Conservation (phyloP, 352 stramenopile genomes). For the Phytophthora pisi region DNA sequence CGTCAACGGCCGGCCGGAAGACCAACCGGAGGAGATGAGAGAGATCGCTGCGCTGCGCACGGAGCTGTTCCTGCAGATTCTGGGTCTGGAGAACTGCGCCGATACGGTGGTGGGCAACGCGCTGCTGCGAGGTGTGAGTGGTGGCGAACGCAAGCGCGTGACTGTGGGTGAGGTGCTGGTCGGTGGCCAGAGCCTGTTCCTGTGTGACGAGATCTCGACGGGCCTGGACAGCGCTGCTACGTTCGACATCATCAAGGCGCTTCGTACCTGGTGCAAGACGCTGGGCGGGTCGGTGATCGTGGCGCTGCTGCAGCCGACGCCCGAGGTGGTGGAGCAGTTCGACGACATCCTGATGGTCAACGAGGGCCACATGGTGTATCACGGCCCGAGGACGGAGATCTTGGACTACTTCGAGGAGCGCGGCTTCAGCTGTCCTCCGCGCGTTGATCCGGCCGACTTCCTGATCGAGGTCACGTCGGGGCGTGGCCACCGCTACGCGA, state of each 20-base stretch:
- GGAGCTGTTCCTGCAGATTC: constrained; percentile 74
- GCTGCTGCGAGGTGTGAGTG: constrained; percentile 86
- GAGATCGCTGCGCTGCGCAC: constrained; percentile 71
- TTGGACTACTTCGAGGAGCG: constrained; percentile 85
- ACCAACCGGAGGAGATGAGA: constrained; percentile 75
- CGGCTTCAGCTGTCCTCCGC: constrained; percentile 74
- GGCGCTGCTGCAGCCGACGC: constrained; percentile 54
- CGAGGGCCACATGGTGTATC: constrained; percentile 93
- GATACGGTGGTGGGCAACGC: constrained; percentile 94
- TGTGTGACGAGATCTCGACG: constrained; percentile 82
- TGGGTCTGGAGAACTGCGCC: constrained; percentile 90
- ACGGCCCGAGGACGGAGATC: constrained; percentile 80
- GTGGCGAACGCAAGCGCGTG: constrained; percentile 87
- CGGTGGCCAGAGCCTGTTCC: constrained; percentile 59
- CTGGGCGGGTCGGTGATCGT: constrained; percentile 44
- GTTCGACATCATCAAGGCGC: constrained; percentile 58
- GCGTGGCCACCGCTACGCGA: constrained; percentile 53
- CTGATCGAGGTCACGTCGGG: constrained; percentile 73
- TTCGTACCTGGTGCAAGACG: constrained; percentile 55
- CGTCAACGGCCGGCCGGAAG: constrained; percentile 62
- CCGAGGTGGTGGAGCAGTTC: constrained; percentile 95
- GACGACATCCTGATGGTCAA: constrained; percentile 96
- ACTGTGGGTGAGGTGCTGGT: constrained; percentile 79
- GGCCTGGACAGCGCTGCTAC: constrained; percentile 65
- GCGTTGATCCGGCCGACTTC: constrained; percentile 72